These are phyloP conservation scores for Dactylellina leptospora DNA, from an alignment of 2,329 filamentous ascomycete genomes.

Conservation along the genomic window DNA sequence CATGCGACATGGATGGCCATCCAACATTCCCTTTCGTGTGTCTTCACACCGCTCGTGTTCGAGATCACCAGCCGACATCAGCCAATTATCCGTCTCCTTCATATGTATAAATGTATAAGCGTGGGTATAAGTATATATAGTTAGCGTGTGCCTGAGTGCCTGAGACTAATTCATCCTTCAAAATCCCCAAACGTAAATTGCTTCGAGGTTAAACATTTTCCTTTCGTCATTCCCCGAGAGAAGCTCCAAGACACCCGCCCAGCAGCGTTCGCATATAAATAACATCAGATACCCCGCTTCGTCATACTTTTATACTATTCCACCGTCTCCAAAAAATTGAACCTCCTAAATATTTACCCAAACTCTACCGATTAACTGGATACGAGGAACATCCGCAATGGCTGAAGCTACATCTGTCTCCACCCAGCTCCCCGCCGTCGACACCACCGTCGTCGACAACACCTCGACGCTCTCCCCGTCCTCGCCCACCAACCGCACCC, in stretches of 20 bases:
- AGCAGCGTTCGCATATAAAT: no score
- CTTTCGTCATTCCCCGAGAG: not conserved
- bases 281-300: no score
- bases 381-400: conserved; percentile 29
- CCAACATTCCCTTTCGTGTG: conserved; percentile 9
- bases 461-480: conserved; percentile 35
- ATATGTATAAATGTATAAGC: no score
- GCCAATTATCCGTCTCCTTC: not conserved
- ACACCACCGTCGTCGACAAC: conserved; percentile 20
- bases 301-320: no score
- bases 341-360: no score
- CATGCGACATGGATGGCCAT: conserved; percentile 18
- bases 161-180: no score
- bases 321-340: no score
- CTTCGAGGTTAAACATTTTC: not conserved
- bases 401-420: conserved; percentile 8
- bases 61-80: conserved; percentile 24
- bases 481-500: conserved; percentile 11
- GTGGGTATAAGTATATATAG: no score
- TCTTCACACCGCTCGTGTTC: conserved; percentile 23
- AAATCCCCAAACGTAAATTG: conserved; percentile 6
- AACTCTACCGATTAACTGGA: no score
- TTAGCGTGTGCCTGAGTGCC: not conserved
- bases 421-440: not conserved
- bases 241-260: not conserved